Percentiles rank a stretch among this genome's conserved stretches.
Evolutionary conservation across 1,139 yeast species (phyloP).

Genomic region (Candida buenavistaensis): DNA sequence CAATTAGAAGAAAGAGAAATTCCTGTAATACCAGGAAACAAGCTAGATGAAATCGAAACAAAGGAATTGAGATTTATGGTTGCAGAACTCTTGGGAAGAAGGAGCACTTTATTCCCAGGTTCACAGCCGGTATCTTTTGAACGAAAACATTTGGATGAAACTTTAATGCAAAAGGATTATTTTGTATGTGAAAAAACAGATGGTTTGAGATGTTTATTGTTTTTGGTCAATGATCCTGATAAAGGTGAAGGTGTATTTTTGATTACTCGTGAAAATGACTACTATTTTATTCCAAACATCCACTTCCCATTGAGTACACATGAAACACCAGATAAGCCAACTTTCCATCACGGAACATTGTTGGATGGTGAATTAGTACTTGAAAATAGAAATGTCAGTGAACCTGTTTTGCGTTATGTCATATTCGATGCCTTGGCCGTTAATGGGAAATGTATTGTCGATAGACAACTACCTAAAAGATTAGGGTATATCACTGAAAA

Average conservation of each 20-base stretch:
- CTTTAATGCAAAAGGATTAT: slow-evolving; percentile 60
- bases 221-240: slow-evolving; percentile 66
- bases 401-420: slow-evolving; percentile 62
- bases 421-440: slow-evolving; percentile 90
- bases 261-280: slow-evolving; percentile 87
- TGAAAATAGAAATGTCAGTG: slow-evolving; percentile 53
- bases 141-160: slow-evolving; percentile 64
- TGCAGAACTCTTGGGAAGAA: slow-evolving; percentile 61
- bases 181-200: slow-evolving; percentile 96
- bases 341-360: slow-evolving; percentile 81
- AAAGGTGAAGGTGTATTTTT: slow-evolving; percentile 73
- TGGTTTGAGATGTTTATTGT: slow-evolving; percentile 79
- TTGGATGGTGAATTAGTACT: slow-evolving; percentile 87
- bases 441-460: slow-evolving; percentile 70
- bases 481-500: slow-evolving; percentile 84
- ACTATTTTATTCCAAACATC: slow-evolving; percentile 74
- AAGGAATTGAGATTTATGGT: slow-evolving; percentile 68
- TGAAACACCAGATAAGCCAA: slow-evolving; percentile 50
- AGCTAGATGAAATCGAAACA: slow-evolving; percentile 70
- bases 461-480: slow-evolving; percentile 73
- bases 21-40: slow-evolving; percentile 83
- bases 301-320: slow-evolving; percentile 68
- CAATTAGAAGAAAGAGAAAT: slow-evolving; percentile 57
- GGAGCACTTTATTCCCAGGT: slow-evolving; percentile 68
- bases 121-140: slow-evolving; percentile 95